Evolutionary conservation across 1,284 basidiomycete species (phyloP), one percentile per base, ranked within the genome.

Genomic region (Ganoderma multipileum): DNA sequence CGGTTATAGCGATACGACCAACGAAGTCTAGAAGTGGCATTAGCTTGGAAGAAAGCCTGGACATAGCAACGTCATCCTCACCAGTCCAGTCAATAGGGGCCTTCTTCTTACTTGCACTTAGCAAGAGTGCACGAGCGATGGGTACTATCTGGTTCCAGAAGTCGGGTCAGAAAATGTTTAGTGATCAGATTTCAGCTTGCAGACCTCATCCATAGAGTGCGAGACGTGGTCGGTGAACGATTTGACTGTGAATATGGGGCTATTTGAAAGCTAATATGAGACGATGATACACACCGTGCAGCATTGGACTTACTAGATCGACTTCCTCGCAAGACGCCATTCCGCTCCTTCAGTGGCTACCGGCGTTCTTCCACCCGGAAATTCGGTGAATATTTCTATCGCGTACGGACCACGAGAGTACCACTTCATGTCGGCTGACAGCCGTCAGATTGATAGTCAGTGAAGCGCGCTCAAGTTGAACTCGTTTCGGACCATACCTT

Each of bases 271-370:
- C 9, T 14, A n/a, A 61, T 14, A 44, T 18, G 4, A 12, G 38
- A 33, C 8, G 33, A 33, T 33, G 33, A 33, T 33, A 8, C 33
- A 33, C 4, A 33, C 33, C 33, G 8, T 33, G 33, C 8, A 33
- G 33, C 33, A 33, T 39, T 39, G 38, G 12, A 63, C 39, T 68
- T 39, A 75, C 74, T 62, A 47, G n/a, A 74, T 74, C 5, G 68
- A 39, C 59, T 67, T 72, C 23, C 76, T 61, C 23, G 67, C 47
- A 16, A 59, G 41, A 9, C 71, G 64, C 76, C 76, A 77, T 36
- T 69, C 60, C 3, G 68, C 42, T 5, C 76, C 76, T 60, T 76
- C 76, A 11, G 71, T 61, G 3, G 65, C 63, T 39, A 76, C 61
- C 2, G 74, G 65, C 18, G 64, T 73, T 26, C 36, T 60, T 3